These are phyloP conservation scores for Dispira simplex DNA, from an alignment of 192 early-diverging fungal species.

Conservation along the genomic window DNA sequence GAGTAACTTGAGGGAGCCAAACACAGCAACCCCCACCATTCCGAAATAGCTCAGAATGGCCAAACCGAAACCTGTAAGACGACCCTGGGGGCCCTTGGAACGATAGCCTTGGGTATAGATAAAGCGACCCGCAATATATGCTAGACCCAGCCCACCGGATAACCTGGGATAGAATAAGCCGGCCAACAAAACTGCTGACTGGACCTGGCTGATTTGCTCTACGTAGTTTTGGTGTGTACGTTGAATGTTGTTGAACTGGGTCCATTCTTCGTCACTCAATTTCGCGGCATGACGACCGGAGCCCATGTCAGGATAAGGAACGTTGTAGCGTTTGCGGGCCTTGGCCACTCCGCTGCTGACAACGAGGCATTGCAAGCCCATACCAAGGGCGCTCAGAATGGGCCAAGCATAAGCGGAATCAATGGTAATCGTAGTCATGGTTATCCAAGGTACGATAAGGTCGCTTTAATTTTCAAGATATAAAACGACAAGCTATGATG, in stretches of 20 bases:
- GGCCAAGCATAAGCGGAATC: constrained; percentile 24
- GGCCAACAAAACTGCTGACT: constrained; percentile 17
- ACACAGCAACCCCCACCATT: constrained; percentile 15
- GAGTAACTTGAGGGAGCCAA: constrained; percentile 13
- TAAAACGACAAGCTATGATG: too few relatives aligned
- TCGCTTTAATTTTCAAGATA: too few relatives aligned
- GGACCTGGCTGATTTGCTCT: constrained; percentile 20
- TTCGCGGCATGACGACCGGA: constrained; percentile 25
- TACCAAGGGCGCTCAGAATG: constrained; percentile 22
- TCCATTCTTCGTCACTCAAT: constrained; percentile 29
- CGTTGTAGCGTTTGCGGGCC: constrained; percentile 27
- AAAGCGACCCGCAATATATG: constrained; percentile 21
- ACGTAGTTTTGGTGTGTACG: constrained; percentile 30
- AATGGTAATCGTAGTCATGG: constrained; percentile 11
- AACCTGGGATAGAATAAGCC: constrained; percentile 26
- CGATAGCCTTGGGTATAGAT: constrained; percentile 21
- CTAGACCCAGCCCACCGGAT: constrained; percentile 16
- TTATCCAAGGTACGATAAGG: background rate
- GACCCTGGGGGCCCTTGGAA: constrained; percentile 16
- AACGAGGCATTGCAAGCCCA: constrained; percentile 20
- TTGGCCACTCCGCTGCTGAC: constrained; percentile 8
- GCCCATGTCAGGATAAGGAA: constrained; percentile 29
- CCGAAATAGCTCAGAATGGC: constrained; percentile 14
- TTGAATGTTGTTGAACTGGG: constrained; percentile 29
- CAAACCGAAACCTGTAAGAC: constrained; percentile 17